These are phyloP conservation scores for Teratosphaeria pseudoeucalypti DNA, from an alignment of 2,329 filamentous ascomycete species.

Conservation along the genomic window DNA sequence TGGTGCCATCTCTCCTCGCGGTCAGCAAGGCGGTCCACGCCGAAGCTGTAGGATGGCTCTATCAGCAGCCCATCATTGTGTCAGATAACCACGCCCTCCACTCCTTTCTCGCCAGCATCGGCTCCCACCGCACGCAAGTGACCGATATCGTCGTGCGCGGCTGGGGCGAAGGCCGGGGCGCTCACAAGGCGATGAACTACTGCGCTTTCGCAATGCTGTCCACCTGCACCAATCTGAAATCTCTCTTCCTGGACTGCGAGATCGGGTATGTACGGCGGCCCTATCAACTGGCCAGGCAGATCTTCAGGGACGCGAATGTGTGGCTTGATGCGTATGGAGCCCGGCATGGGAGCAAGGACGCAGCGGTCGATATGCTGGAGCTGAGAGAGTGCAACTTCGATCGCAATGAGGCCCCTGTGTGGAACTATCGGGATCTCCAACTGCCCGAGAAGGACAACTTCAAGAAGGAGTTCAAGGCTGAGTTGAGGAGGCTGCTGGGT, in stretches of 20 bases:
- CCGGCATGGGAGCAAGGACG: slow-evolving; percentile 15
- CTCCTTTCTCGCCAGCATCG: slow-evolving; percentile 18
- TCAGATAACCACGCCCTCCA: slow-evolving; percentile 15
- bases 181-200: slow-evolving; percentile 13
- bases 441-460: background rate
- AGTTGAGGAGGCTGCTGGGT: slow-evolving; percentile 5
- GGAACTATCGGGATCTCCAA: background rate
- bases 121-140: slow-evolving; percentile 15
- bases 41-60: slow-evolving; percentile 18
- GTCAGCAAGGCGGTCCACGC: slow-evolving; percentile 20
- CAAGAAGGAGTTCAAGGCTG: slow-evolving; percentile 4
- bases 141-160: slow-evolving; percentile 12
- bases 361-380: slow-evolving; percentile 17
- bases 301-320: slow-evolving; percentile 16
- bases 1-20: slow-evolving; percentile 17
- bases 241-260: slow-evolving; percentile 15
- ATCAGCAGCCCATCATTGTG: slow-evolving; percentile 16
- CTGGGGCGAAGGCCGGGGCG: slow-evolving; percentile 10
- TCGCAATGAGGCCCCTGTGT: background rate
- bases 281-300: slow-evolving; percentile 8
- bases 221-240: slow-evolving; percentile 16
- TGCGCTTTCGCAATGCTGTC: slow-evolving; percentile 16
- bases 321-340: slow-evolving; percentile 18
- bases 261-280: slow-evolving; percentile 4
- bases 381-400: slow-evolving; percentile 11